A percentile compares a stretch with the other conserved stretches of the same genome.
phyloP scores from a whole-genome alignment of 2,329 filamentous ascomycete species.

The Claviceps pazoutovae region DNA sequence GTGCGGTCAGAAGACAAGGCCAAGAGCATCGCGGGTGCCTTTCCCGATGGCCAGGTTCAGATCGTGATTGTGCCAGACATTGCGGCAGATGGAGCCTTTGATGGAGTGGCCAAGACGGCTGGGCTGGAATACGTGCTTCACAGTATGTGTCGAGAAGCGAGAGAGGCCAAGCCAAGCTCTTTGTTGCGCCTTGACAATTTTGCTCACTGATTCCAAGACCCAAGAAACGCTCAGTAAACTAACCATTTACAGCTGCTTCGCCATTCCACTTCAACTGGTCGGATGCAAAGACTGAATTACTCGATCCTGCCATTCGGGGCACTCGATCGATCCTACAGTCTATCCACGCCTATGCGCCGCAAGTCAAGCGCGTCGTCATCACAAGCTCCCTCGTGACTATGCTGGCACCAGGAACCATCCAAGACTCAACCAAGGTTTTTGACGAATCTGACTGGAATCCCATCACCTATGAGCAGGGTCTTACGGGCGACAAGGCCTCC shows the following conservation, averaged over 20 bases:
- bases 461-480: slow-evolving; percentile 28
- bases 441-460: slow-evolving; percentile 41
- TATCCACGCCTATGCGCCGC: slow-evolving; percentile 41
- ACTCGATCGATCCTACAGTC: slow-evolving; percentile 59
- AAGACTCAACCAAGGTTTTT: slow-evolving; percentile 27
- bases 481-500: slow-evolving; percentile 23
- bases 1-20: slow-evolving; percentile 42
- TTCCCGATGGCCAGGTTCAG: slow-evolving; percentile 31
- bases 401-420: slow-evolving; percentile 23
- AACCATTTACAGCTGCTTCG: slow-evolving; percentile 27
- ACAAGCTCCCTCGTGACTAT: slow-evolving; percentile 44
- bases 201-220: no score
- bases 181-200: no score
- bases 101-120: slow-evolving; percentile 39
- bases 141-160: slow-evolving; percentile 13
- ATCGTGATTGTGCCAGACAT: slow-evolving; percentile 63
- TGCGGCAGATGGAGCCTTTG: slow-evolving; percentile 58
- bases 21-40: slow-evolving; percentile 33
- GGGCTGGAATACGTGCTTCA: slow-evolving; percentile 43
- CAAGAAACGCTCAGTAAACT: not conserved
- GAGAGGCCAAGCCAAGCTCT: not conserved
- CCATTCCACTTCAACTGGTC: slow-evolving; percentile 42
- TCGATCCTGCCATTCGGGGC: slow-evolving; percentile 44
- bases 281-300: slow-evolving; percentile 37
- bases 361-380: slow-evolving; percentile 57